Percentiles rank a stretch among this genome's conserved stretches.
phyloP scores from a whole-genome alignment of 2,329 filamentous ascomycete species.

The Exophiala spinifera region DNA sequence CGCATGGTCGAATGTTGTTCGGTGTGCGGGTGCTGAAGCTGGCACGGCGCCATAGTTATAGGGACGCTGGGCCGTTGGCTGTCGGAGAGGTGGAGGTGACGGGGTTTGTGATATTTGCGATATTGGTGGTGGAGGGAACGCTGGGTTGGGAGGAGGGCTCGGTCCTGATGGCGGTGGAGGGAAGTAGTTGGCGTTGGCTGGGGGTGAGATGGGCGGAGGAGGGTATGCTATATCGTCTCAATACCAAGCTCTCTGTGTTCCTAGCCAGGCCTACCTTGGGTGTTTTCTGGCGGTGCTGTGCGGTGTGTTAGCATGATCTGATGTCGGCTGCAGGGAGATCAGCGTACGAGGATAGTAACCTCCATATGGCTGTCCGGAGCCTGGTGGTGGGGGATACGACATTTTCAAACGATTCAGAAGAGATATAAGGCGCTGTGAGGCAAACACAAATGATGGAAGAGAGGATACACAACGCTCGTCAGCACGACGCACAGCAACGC shows the following conservation, averaged over 20 bases:
- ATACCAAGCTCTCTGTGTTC: neutral
- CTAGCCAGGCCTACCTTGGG: conserved; percentile 12
- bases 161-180: conserved; percentile 30
- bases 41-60: conserved; percentile 27
- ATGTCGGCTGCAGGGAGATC: neutral
- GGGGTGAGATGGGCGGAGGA: conserved; percentile 28
- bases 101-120: conserved; percentile 18
- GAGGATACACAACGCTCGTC: neutral
- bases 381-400: conserved; percentile 18
- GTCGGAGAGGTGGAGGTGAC: conserved; percentile 24
- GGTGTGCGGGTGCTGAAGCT: conserved; percentile 26
- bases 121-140: conserved; percentile 25
- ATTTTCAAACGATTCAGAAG: conserved; percentile 1
- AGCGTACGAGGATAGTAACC: conserved; percentile 32
- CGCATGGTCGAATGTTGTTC: conserved; percentile 27
- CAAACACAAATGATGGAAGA: neutral
- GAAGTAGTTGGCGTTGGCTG: conserved; percentile 26
- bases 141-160: conserved; percentile 21
- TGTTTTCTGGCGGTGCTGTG: conserved; percentile 25
- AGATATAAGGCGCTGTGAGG: neutral
- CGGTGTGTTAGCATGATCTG: conserved; percentile 3
- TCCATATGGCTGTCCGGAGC: conserved; percentile 21
- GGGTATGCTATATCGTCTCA: conserved; percentile 28
- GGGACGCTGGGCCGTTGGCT: conserved; percentile 26
- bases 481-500: too few species aligned